These are phyloP conservation scores for Nannochloris sp. DNA, from an alignment of 139 green algal species.

Conservation along the genomic window DNA sequence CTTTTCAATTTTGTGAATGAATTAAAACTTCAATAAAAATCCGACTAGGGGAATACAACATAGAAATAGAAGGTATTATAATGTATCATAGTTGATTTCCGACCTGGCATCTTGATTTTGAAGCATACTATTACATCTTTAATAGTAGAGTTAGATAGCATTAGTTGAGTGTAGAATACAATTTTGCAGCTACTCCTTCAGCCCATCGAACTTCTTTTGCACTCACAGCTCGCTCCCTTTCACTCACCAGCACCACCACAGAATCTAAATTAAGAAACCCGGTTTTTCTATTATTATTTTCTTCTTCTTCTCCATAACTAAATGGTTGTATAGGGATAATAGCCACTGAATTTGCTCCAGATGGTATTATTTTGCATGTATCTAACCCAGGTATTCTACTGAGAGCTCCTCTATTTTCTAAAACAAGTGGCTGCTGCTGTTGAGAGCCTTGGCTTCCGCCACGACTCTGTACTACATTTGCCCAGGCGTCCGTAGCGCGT, in stretches of 20 bases:
- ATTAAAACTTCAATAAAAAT: no score
- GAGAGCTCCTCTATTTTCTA: background rate
- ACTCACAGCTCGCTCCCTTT: slow-evolving; percentile 49
- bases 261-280: background rate
- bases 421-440: no score
- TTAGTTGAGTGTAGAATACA: slow-evolving; percentile 16
- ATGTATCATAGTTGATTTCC: background rate
- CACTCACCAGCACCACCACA: slow-evolving; percentile 44
- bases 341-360: background rate
- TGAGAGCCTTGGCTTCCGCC: no score
- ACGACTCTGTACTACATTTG: background rate
- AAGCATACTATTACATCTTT: background rate
- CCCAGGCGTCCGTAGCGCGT: background rate
- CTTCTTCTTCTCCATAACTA: background rate
- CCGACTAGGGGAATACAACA: no score
- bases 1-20: no score
- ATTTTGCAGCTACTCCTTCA: slow-evolving; percentile 45
- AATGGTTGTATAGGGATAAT: background rate
- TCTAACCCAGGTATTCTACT: background rate
- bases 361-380: background rate
- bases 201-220: slow-evolving; percentile 53
- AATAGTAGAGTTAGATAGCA: background rate
- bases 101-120: no score
- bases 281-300: no score
- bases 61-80: background rate